Evolutionary conservation across 768 basidiomycete species (phyloP).

Genomic region (Russula sp.): DNA sequence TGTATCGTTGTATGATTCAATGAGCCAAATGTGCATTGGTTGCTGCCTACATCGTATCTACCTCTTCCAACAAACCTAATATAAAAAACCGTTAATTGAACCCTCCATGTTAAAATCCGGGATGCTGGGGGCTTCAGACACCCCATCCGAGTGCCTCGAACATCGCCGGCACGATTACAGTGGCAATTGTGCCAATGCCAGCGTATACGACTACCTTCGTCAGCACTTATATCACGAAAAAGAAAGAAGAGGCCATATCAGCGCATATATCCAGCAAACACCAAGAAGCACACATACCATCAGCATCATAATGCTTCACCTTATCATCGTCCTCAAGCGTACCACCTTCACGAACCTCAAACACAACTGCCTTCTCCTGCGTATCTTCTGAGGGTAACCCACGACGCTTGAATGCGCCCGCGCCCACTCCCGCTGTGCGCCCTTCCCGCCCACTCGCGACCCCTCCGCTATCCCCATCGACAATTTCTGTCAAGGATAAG

Average conservation of each 20-base stretch:
- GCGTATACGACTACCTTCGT: conserved; percentile 90
- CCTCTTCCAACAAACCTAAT: not conserved
- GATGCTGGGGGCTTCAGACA: conserved; percentile 33
- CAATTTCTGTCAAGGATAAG: conserved; percentile 34
- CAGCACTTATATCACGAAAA: conserved; percentile 49
- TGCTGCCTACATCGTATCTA: not conserved
- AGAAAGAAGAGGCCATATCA: conserved; percentile 13
- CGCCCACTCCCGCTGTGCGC: conserved; percentile 41
- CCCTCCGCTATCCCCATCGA: conserved; percentile 30
- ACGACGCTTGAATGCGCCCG: conserved; percentile 33
- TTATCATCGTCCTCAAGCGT: conserved; percentile 37
- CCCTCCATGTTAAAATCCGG: not conserved
- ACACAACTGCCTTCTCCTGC: conserved; percentile 25
- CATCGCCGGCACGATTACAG: conserved; percentile 58
- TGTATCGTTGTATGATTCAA: not conserved
- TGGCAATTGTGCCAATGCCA: conserved; percentile 73
- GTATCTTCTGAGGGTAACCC: conserved; percentile 2
- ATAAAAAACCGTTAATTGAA: too few species aligned
- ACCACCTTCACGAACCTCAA: conserved; percentile 29
- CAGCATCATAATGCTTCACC: conserved; percentile 80
- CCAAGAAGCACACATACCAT: conserved; percentile 52
- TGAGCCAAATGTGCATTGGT: too few species aligned
- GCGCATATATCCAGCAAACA: conserved; percentile 11
- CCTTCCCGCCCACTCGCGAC: conserved; percentile 40
- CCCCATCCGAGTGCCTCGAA: conserved; percentile 74